phyloP scores from a whole-genome alignment of 306 rosid species.

The Fagus sylvatica region DNA sequence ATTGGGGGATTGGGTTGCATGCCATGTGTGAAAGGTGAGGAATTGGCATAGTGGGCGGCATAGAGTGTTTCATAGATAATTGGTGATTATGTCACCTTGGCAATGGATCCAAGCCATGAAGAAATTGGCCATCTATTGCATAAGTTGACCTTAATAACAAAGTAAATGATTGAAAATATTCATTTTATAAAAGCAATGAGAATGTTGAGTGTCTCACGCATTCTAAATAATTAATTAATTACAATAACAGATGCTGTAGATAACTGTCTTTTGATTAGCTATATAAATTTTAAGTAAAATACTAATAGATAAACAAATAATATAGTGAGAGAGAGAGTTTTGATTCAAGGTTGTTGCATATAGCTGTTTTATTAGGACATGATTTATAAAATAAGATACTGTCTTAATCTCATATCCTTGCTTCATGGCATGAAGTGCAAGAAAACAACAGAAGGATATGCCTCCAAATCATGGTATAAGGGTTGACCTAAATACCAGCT shows the following conservation, averaged over 20 bases:
- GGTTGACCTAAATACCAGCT: slow-evolving; percentile 39
- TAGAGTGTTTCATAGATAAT: slow-evolving; percentile 14
- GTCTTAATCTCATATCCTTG: slow-evolving; percentile 34
- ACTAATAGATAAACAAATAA: neutral
- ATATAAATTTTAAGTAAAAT: neutral
- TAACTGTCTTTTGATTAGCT: neutral
- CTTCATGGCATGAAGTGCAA: slow-evolving; percentile 41
- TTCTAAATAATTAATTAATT: slow-evolving; percentile 24
- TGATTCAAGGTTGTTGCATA: slow-evolving; percentile 13
- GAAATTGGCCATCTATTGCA: slow-evolving; percentile 18
- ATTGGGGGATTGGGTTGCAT: slow-evolving; percentile 37
- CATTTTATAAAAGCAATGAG: slow-evolving; percentile 5
- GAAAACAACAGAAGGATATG: slow-evolving; percentile 15
- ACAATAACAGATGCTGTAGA: neutral
- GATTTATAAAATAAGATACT: slow-evolving; percentile 11
- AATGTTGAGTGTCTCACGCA: slow-evolving; percentile 42
- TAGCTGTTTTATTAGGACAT: slow-evolving; percentile 31
- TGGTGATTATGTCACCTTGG: slow-evolving; percentile 1
- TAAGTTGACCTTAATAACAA: slow-evolving; percentile 42
- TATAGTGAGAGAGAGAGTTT: neutral
- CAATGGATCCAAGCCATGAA: slow-evolving; percentile 21
- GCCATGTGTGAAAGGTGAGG: slow-evolving; percentile 36
- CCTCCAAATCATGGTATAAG: slow-evolving; percentile 16
- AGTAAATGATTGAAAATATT: neutral
- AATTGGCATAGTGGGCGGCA: slow-evolving; percentile 39